These are phyloP conservation scores for Erysimum cheiranthoides DNA, from an alignment of 345 rosid genomes.

Conservation along the genomic window DNA sequence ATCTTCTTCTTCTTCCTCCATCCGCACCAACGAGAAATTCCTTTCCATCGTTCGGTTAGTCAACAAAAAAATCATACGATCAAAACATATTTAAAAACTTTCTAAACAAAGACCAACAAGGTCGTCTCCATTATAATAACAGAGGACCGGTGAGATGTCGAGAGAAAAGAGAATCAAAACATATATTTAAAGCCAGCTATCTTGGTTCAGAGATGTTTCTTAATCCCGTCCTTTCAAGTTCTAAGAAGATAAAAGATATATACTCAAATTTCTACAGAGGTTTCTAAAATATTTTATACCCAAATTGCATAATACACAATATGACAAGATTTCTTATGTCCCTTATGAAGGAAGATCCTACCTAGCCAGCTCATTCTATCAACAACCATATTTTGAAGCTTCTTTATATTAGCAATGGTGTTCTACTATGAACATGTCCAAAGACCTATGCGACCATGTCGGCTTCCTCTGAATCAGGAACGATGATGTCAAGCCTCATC, in stretches of 20 bases:
- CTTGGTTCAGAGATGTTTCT: not conserved
- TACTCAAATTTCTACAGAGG: not conserved
- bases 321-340: not conserved
- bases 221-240: not conserved
- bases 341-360: conserved; percentile 5
- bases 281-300: not conserved
- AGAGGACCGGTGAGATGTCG: not conserved
- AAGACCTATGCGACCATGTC: conserved; percentile 59
- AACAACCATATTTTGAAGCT: conserved; percentile 20
- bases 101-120: not conserved
- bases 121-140: not conserved
- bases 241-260: not conserved
- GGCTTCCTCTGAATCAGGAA: conserved; percentile 78
- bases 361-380: conserved; percentile 16
- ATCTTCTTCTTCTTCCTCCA: conserved; percentile 12
- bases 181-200: not conserved
- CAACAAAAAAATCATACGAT: not conserved
- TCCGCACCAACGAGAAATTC: conserved; percentile 11
- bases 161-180: not conserved
- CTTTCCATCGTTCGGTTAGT: conserved; percentile 2
- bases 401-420: conserved; percentile 2
- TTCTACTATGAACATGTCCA: conserved; percentile 29
- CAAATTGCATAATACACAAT: conserved; percentile 12
- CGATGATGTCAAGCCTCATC: conserved; percentile 95
- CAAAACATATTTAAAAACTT: not conserved